Evolutionary conservation across 2,329 filamentous ascomycete genomes (phyloP).

Genomic region (Domatiomyces catenatus): DNA sequence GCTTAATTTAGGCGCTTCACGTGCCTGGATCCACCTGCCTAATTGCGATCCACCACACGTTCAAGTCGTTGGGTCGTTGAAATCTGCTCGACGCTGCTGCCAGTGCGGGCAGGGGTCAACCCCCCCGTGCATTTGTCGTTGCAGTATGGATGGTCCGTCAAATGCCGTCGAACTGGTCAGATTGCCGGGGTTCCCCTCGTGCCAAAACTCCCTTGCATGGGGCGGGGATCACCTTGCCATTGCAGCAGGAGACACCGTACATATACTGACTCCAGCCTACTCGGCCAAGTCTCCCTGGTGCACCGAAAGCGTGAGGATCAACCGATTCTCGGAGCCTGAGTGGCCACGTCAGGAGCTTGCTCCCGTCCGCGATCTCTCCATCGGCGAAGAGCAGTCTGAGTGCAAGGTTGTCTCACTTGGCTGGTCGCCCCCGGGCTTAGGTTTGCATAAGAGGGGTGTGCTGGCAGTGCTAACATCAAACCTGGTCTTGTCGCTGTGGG

Average conservation of each 20-base stretch:
- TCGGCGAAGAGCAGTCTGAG: constrained; percentile 44
- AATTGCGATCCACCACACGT: no score
- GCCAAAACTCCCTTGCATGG: constrained; percentile 41
- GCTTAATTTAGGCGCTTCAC: no score
- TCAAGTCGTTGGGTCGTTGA: no score
- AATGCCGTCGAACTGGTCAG: constrained; percentile 19
- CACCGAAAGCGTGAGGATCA: constrained; percentile 30
- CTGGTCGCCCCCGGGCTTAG: constrained; percentile 44
- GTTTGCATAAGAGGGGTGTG: constrained; percentile 37
- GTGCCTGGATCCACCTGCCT: not conserved
- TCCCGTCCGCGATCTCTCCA: constrained; percentile 34
- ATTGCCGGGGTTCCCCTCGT: constrained; percentile 35
- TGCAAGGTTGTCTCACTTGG: constrained; percentile 34
- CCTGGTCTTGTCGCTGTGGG: constrained; percentile 41
- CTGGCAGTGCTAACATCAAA: constrained; percentile 43
- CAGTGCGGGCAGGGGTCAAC: not conserved
- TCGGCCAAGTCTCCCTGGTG: constrained; percentile 20
- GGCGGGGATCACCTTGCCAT: constrained; percentile 43
- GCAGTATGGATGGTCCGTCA: not conserved
- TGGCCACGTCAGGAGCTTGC: constrained; percentile 33
- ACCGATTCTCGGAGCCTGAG: constrained; percentile 38
- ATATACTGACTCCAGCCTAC: constrained; percentile 31
- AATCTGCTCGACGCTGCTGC: not conserved
- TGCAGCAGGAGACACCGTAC: constrained; percentile 39
- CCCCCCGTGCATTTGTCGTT: not conserved